Evolutionary conservation across 345 rosid genomes (phyloP).

Genomic region (Salix koriyanagi): DNA sequence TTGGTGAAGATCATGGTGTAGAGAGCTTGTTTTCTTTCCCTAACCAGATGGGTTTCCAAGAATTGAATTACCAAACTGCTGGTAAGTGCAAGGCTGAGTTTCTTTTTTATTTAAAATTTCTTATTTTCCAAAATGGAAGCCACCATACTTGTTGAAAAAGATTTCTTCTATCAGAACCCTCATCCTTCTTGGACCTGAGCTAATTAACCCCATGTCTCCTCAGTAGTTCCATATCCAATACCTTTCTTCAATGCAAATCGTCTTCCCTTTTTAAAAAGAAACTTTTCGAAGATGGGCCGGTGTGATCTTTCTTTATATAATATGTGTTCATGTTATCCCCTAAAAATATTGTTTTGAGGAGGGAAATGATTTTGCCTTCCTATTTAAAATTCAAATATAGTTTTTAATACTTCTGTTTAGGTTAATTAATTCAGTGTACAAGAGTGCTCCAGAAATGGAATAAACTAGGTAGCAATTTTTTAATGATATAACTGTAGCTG

Average conservation of each 20-base stretch:
- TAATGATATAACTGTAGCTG: conserved; percentile 8
- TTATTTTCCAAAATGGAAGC: not conserved
- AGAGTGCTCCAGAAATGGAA: not conserved
- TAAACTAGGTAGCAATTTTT: conserved; percentile 11
- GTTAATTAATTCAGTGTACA: not conserved
- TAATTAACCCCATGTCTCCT: not conserved
- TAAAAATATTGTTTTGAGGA: not conserved
- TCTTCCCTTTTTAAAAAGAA: no score
- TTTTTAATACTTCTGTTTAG: not conserved
- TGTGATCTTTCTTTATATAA: not conserved
- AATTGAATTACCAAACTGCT: conserved; percentile 59
- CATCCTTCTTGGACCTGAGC: not conserved
- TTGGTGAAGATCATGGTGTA: conserved; percentile 33
- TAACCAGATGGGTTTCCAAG: conserved; percentile 65
- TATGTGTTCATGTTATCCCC: not conserved
- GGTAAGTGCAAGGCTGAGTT: conserved; percentile 49
- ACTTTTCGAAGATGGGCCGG: not conserved
- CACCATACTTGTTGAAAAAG: not conserved
- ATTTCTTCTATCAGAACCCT: not conserved
- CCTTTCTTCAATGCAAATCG: not conserved
- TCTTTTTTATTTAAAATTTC: conserved; percentile 6
- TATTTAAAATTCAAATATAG: not conserved
- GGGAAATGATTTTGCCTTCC: not conserved
- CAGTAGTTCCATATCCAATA: not conserved
- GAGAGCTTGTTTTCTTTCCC: conserved; percentile 48